Percentiles rank a stretch among this genome's conserved stretches.
Conservation (phyloP, 345 rosid genomes). For the Lepidium africanum region DNA sequence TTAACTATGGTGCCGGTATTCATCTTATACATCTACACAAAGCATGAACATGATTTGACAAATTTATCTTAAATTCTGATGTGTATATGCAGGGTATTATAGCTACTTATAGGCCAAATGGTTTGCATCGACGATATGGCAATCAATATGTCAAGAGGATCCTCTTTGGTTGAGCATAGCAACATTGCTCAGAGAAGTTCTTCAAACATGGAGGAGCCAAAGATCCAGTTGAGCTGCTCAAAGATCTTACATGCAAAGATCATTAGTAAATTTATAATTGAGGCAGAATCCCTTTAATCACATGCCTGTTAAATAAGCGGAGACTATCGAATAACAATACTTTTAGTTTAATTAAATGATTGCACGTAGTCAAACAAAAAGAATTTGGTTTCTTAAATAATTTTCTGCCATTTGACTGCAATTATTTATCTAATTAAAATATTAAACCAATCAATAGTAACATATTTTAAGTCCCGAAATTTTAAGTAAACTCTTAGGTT, state of each 20-base stretch:
- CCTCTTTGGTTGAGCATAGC: constrained; percentile 72
- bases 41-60: background rate
- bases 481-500: too few species aligned
- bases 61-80: background rate
- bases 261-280: constrained; percentile 31
- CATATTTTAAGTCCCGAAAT: too few species aligned
- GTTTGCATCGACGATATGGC: constrained; percentile 84
- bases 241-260: constrained; percentile 57
- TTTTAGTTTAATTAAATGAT: too few species aligned
- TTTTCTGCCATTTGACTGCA: too few species aligned
- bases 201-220: constrained; percentile 86
- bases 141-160: constrained; percentile 69
- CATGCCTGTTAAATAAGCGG: constrained; percentile 52
- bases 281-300: constrained; percentile 60
- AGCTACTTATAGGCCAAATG: constrained; percentile 85
- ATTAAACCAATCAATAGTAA: too few species aligned
- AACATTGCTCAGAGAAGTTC: constrained; percentile 48
- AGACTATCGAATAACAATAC: background rate
- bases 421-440: too few species aligned
- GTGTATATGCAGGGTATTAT: constrained; percentile 52
- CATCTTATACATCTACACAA: background rate
- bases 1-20: constrained; percentile 85
- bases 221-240: constrained; percentile 62
- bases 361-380: too few species aligned
- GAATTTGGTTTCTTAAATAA: too few species aligned